Base-by-base conservation (phyloP, 495 filamentous ascomycete species). In the Hypoxylon trugodes region DNA sequence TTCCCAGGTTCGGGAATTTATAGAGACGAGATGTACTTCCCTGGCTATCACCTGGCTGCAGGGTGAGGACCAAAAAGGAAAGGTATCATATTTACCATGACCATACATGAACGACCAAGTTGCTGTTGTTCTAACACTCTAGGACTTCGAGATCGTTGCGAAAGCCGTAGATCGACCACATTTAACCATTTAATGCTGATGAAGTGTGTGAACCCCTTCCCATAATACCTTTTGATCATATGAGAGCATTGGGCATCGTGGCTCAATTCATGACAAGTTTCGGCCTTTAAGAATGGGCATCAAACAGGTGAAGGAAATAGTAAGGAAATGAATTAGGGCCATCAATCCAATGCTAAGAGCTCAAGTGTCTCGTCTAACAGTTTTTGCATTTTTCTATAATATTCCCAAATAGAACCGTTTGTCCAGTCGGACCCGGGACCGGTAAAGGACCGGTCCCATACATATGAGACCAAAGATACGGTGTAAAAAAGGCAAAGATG, bases 51-150 rank as follows among this genome's bases (percentile, higher is more conserved):
- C 59, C 65, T 64, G 43, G 65, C 65, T 64, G 65, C 59, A 50
- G 54, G 59, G 26, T 40, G 21, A 43, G n/a, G 30, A 63, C 65
- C 12, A 68, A 64, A 68, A 25, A 43, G 65, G 65, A 63, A 68
- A 59, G 50, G 65, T 37, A 58, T 53, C 41, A 12, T 54, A 67
- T 61, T 41, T 25, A 24, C 53, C 21, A 68, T 35, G 48, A 24
- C 65, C 65, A 68, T 64, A 68, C 65, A 49, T 25, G 26, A 55
- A 41, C 55, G 59, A 53, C 53, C 59, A 68, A 64, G 65, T 68
- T 30, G 54, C 49, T 55, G 19, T 56, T 47, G 30, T 32, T 12
- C 47, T 45, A 12, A 47, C 30, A 10, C 15, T 24, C 41, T 55
- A 24, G 5, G 18, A 9, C 15, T 40, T 12, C 36, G 15, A 26